Evolutionary conservation across 2,329 filamentous ascomycete species (phyloP), one percentile per base, ranked within the genome.

Genomic region (Colletotrichum limetticola): DNA sequence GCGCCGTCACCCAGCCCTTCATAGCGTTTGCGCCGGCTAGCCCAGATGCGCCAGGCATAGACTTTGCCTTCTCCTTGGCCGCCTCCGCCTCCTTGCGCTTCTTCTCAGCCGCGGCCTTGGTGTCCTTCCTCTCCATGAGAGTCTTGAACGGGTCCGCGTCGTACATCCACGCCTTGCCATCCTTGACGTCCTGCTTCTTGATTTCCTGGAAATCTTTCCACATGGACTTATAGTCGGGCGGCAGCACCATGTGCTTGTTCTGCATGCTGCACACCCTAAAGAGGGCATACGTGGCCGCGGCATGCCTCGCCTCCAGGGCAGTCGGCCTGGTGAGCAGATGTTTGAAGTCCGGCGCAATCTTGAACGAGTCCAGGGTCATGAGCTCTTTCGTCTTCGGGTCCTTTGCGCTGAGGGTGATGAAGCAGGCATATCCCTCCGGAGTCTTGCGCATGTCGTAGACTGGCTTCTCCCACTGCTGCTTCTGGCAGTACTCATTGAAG

Each of bases 241-340:
- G 97, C 76, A 99, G 88, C 85, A 95, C 96, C 86, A 95, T 97
- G 80, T 98, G 95, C 78, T 98, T 91, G 80, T 98, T 98, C 83
- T 95, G 95, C 92, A 97, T 97, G 80, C 93, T 98, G 82, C 94
- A 96, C 4, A 98, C 94, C 62, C 97, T 90, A 80, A 97, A 98
- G 9, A 99, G 88, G 3, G 92, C 94, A 83, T 97, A 98, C 0
- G 95, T 94, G 4, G 97, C 97, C 9, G 95, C 95, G 76, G 97
- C 97, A 85, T 99, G 96, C 72, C 93, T 92, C 24, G 97, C 96
- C 85, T 99, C 97, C 11, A 98, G 88, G 1, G 95, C 91, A 5
- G 94, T 97, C 7, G 94, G 89, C 80, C 94, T 92, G 66, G 89
- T 87, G 28, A 94, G 93, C 71, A 97, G 86, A 71, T 96, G 90